Evolutionary conservation across 2,329 filamentous ascomycete species (phyloP), one percentile per base, ranked within the genome.

Genomic region (Talaromyces sp.): DNA sequence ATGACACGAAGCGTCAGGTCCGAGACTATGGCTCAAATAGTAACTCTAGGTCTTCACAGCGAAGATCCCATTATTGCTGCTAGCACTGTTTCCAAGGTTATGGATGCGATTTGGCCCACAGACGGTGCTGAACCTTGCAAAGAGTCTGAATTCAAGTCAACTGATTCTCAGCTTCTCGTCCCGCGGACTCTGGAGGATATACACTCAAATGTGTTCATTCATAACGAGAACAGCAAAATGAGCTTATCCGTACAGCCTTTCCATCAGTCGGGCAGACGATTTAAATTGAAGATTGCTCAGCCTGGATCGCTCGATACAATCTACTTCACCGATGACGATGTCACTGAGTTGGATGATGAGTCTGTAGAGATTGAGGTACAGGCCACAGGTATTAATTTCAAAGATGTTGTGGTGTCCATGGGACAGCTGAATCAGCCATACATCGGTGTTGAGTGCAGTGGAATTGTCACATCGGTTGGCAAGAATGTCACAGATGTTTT

Each of bases 381-480:
- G 8, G 62, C 65, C 10, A 61, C 62, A 2, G 65, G 65, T 14
- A 59, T 64, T n/a, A 65, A 65, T 45, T 65, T 65, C 49, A 60
- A 62, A 41, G 65, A 66, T n/a, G 31, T 66, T 43, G 43, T 66
- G n/a, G 59, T 66, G n/a, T 43, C 60, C 16, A 62, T 66, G 59
- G 64, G 64, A 1, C 60, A 62, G 35, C 43, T 66, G 9, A 58
- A 11, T n/a, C 60, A 63, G 13, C 41, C 24, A 69, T 63, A 67
- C 2, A 72, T 79, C n/a, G 73, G 73, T 1, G 49, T 65, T 19
- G 85, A 86, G 63, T 77, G 72, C 64, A 71, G 72, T 54, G 79
- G 75, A 11, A 64, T 75, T 35, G 70, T 80, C 22, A 73, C 69
- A 27, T 65, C 70, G 47, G 68, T 76, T 6, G 75, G 75, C 49